Conservation (phyloP, 31 red algal species). For the Endocladia muricata region DNA sequence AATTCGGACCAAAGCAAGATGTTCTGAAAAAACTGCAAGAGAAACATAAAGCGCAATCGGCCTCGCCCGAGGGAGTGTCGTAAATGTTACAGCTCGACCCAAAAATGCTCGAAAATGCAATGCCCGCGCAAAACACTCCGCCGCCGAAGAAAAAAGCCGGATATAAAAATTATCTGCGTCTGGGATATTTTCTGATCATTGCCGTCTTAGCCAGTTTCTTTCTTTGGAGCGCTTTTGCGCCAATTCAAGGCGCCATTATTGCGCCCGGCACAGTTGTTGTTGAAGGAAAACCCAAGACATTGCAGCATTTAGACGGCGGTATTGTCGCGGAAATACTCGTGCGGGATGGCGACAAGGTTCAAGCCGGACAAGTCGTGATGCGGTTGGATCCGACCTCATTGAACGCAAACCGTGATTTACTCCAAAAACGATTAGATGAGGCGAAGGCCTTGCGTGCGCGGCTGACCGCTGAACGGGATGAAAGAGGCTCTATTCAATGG, state of each 20-base stretch:
- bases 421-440: background rate
- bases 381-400: background rate
- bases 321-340: background rate
- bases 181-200: background rate
- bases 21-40: background rate
- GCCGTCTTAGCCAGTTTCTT: background rate
- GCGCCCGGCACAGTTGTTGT: background rate
- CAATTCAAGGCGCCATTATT: background rate
- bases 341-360: background rate
- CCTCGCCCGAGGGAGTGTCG: background rate
- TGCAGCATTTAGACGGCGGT: background rate
- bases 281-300: background rate
- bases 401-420: background rate
- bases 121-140: background rate
- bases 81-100: background rate
- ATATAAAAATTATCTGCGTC: background rate
- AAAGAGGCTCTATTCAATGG: background rate
- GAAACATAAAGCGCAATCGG: background rate
- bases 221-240: background rate
- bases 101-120: background rate
- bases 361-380: background rate
- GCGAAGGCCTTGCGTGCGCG: background rate
- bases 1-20: background rate
- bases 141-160: background rate
- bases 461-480: background rate